Percentiles rank a stretch among this genome's conserved stretches.
Conservation (phyloP, 148 eudicot species). For the Amaranthus cruentus region DNA sequence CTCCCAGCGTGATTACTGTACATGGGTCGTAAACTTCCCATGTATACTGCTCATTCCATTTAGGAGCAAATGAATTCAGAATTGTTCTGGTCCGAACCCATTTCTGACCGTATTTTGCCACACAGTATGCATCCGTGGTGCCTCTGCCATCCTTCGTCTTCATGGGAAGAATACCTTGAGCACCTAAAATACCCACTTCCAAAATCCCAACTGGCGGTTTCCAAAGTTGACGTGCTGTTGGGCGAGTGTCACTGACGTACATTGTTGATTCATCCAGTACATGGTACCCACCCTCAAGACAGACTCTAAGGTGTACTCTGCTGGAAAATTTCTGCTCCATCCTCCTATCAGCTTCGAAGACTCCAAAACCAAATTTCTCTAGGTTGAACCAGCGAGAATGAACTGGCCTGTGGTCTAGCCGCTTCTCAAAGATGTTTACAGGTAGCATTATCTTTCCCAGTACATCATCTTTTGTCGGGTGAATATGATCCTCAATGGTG, state of each 20-base stretch:
- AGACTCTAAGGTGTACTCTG: constrained; percentile 53
- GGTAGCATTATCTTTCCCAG: constrained; percentile 44
- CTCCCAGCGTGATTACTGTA: constrained; percentile 67
- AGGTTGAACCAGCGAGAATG: constrained; percentile 67
- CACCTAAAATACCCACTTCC: constrained; percentile 67
- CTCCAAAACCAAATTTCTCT: constrained; percentile 53
- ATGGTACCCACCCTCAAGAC: constrained; percentile 74
- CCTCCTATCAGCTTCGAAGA: constrained; percentile 53
- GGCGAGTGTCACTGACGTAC: constrained; percentile 65
- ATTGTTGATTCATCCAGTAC: constrained; percentile 69
- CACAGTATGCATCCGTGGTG: constrained; percentile 68
- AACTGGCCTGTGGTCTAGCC: constrained; percentile 55
- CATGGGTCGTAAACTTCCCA: constrained; percentile 82
- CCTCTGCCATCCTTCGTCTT: constrained; percentile 54
- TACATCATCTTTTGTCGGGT: constrained; percentile 52
- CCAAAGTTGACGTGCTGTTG: constrained; percentile 68
- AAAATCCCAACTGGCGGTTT: constrained; percentile 65
- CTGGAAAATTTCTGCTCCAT: constrained; percentile 60
- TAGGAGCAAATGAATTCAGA: constrained; percentile 51
- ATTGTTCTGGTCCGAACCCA: constrained; percentile 77
- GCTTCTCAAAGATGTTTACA: constrained; percentile 40
- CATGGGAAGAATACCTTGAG: constrained; percentile 61
- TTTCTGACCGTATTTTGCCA: constrained; percentile 73
- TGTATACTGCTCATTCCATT: constrained; percentile 82
- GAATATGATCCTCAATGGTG: constrained; percentile 45